A percentile compares a stretch with the other conserved stretches of the same genome.
These are phyloP conservation scores for Physcia stellaris DNA, from an alignment of 495 filamentous ascomycete species.

Conservation along the genomic window DNA sequence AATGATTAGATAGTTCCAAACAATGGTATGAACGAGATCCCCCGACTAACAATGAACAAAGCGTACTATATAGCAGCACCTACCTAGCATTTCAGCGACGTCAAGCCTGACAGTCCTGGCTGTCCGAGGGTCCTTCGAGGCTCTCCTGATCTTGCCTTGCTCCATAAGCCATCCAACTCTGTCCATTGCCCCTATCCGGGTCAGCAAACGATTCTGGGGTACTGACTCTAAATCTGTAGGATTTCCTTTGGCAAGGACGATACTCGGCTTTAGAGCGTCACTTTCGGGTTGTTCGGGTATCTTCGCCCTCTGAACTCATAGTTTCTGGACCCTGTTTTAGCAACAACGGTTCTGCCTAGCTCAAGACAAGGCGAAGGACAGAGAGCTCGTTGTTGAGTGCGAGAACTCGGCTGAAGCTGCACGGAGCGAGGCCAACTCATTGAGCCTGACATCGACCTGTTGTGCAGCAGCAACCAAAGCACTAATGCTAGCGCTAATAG, in stretches of 20 bases:
- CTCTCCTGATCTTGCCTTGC: not conserved
- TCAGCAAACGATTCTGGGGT: not conserved
- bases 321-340: not conserved
- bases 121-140: not conserved
- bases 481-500: slow-evolving; percentile 1
- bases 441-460: not conserved
- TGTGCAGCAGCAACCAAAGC: slow-evolving; percentile 2
- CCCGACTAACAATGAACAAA: not conserved
- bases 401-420: slow-evolving; percentile 1
- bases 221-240: not conserved
- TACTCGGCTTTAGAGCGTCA: not conserved
- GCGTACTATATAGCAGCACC: not conserved
- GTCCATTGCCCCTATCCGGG: not conserved
- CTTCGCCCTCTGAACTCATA: no score
- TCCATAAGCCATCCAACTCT: not conserved
- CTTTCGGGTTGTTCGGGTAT: no score
- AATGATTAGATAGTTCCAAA: not conserved
- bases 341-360: not conserved
- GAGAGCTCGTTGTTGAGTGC: slow-evolving; percentile 3
- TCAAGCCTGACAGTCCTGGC: not conserved
- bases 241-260: not conserved
- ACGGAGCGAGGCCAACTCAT: not conserved
- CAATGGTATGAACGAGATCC: not conserved
- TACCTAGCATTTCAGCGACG: not conserved
- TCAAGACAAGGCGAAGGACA: slow-evolving; percentile 1